Percentiles rank a stretch among this genome's conserved stretches.
Evolutionary conservation across 495 filamentous ascomycete species (phyloP).

Genomic region (Neurospora tetraspora): DNA sequence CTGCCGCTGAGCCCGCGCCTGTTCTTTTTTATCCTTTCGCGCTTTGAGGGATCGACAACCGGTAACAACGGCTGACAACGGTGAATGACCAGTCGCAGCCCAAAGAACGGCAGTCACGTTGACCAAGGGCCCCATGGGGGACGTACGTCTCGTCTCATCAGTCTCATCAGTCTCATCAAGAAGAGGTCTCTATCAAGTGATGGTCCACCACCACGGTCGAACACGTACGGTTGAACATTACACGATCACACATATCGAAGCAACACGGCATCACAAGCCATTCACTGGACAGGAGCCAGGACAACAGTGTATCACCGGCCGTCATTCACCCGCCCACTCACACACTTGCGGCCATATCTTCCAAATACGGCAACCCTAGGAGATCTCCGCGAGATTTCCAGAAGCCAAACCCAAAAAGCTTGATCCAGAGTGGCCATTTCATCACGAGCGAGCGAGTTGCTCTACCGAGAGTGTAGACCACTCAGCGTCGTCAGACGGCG

Average conservation of each 20-base stretch:
- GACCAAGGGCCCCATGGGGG: not conserved
- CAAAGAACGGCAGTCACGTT: not conserved
- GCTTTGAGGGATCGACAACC: not conserved
- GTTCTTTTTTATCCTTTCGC: not conserved
- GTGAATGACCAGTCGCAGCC: not conserved
- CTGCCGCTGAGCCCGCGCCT: not conserved
- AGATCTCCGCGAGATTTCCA: not conserved
- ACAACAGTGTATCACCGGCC: not conserved
- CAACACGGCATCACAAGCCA: not conserved
- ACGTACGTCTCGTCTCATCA: not conserved
- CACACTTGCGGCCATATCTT: not conserved
- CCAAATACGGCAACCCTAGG: not conserved
- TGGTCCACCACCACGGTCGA: not conserved
- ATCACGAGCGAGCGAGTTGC: not conserved
- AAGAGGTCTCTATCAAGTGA: not conserved
- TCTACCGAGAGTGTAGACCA: not conserved
- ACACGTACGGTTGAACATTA: not conserved
- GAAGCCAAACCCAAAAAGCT: not conserved
- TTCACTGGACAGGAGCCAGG: not conserved
- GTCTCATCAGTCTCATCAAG: too few relatives aligned
- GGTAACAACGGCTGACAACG: not conserved
- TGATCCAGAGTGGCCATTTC: not conserved
- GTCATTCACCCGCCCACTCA: not conserved
- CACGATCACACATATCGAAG: not conserved
- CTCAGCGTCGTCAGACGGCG: not conserved